Conservation (phyloP, 2,329 filamentous ascomycete genomes). For the Pseudogymnoascus sp. region DNA sequence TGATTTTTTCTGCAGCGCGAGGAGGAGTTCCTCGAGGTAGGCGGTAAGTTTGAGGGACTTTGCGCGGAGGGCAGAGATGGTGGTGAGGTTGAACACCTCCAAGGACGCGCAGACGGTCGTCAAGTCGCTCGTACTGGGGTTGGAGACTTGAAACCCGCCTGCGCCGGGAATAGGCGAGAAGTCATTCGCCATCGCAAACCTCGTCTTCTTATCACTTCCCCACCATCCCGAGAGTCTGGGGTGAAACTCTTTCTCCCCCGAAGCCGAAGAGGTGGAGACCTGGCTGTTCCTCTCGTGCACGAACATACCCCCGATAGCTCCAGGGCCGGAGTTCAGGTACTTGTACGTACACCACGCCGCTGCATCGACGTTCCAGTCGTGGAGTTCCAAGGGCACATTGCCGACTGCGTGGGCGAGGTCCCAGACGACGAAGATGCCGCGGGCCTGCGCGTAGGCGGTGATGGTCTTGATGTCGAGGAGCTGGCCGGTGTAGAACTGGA, state of each 20-base stretch:
- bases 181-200: constrained; percentile 69
- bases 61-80: constrained; percentile 52
- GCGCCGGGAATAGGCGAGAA: constrained; percentile 66
- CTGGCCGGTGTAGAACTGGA: constrained; percentile 77
- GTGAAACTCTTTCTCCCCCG: constrained; percentile 29
- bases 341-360: constrained; percentile 80
- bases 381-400: constrained; percentile 63
- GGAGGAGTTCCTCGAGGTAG: constrained; percentile 57
- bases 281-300: constrained; percentile 49
- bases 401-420: constrained; percentile 73
- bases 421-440: constrained; percentile 65
- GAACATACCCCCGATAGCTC: constrained; percentile 65
- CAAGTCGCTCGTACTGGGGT: constrained; percentile 66
- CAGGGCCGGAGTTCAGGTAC: constrained; percentile 70
- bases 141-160: constrained; percentile 68
- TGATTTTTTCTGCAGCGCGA: constrained; percentile 28
- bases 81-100: constrained; percentile 60
- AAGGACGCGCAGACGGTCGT: constrained; percentile 61
- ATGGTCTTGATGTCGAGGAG: constrained; percentile 67
- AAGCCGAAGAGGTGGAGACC: constrained; percentile 14
- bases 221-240: constrained; percentile 71
- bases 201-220: constrained; percentile 60
- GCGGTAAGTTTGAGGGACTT: constrained; percentile 59
- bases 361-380: constrained; percentile 71
- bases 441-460: constrained; percentile 58